Evolutionary conservation across 2,329 filamentous ascomycete genomes (phyloP), one percentile per base, ranked within the genome.

Genomic region (Talaromyces piceae): DNA sequence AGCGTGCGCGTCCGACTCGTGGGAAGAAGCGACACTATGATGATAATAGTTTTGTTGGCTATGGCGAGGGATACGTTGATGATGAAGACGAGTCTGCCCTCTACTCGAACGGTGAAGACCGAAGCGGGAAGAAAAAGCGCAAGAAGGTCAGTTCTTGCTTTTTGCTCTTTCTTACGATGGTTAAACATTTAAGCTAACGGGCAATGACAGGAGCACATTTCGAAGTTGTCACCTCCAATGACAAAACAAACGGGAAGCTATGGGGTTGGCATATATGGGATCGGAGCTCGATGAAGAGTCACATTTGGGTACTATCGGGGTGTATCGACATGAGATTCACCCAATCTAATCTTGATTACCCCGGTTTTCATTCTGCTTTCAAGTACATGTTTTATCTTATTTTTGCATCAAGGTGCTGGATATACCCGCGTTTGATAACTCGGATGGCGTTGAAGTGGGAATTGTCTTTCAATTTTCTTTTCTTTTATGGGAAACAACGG

Each of bases 31-130:
- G 75, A 59, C 66, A 74, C 58, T 77, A 77, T 57, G 72, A 73
- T 57, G 74, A 77, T 44, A 71, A 72, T 54, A 77, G 73, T 58
- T 77, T 75, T 60, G 72, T 73, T 49, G 74, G 74, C 1, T 77
- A 77, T 55, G 74, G 72, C 48, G 73, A 76, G 66, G 74, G 74
- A 18, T 77, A 67, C 59, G 69, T 71, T 22, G 74, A 77, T 61
- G 72, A 74, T 51, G 74, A 76, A 52, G 67, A 69, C 45, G 72
- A 73, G 22, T 61, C 59, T 26, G 67, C 64, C 30, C 67, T 72
- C 43, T 72, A 73, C 55, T 73, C 72, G 41, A 73, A 72, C 49
- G 70, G 71, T 52, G 71, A 67, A 43, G 61, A 61, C 7, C 57
- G 61, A 25, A 59, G 69, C 52, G 59, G 64, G 41, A 66, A 67